Evolutionary conservation across 352 stramenopile species (phyloP), one percentile per base, ranked within the genome.

Genomic region (Paralagenidium karlingii): DNA sequence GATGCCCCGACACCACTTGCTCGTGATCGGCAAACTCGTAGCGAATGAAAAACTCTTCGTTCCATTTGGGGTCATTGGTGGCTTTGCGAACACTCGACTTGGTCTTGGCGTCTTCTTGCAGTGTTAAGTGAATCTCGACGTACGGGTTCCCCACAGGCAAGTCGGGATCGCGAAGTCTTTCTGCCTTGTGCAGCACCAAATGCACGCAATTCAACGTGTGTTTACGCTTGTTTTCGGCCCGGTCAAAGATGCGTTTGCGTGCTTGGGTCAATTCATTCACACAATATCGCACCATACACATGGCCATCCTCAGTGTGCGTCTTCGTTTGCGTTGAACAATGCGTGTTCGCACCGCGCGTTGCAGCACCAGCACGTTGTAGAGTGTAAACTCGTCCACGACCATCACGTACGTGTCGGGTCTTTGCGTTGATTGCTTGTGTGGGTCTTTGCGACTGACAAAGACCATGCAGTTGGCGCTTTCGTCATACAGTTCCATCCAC

Each of bases 91-190:
- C 68, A 20, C 56, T 66, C 5, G 69, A 84, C 25, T 65, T 45
- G 3, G 63, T 66, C 8, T 60, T 64, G 5, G 47, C 54, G 2
- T 21, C 27, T 22, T 60, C 51, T 0, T 31, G 28, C 8, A 84
- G 41, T 15, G 58, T 59, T 12, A 67, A 30, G n/a, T n/a, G n/a
- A n/a, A n/a, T n/a, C 1, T 58, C 21, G 27, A 81, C 69, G 38
- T 79, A 84, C 18, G 74, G 74, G 25, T 87, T 70, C 20, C 74
- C 84, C 16, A 59, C 62, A 5, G 82, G 31, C 13, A 79, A 25
- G 38, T 87, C 74, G 6, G 55, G 64, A 13, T 57, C 60, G 7
- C 58, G 60, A 4, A 87, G 55, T n/a, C 62, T 43, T 4, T 52
- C 32, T 2, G 65, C 74, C 22, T 49, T 57, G 28, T 84, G 58